Base-by-base conservation (phyloP, 2,329 filamentous ascomycete genomes). In the Lasiodiplodia citricola region DNA sequence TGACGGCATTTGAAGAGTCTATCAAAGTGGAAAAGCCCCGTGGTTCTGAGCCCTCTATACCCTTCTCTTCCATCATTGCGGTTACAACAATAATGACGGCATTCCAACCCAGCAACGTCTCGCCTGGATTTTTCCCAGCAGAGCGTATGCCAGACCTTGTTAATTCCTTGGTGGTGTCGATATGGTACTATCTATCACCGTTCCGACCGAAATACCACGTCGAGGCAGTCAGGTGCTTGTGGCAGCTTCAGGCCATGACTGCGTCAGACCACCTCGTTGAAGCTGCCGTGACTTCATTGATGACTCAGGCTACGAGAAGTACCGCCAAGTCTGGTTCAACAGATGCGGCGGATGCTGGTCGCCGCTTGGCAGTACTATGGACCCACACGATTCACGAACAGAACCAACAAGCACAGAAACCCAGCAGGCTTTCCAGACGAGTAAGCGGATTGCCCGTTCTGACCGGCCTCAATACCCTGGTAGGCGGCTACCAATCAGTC, bases 141-240 rank as follows among this genome's bases (percentile, higher is more conserved):
- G 74, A 80, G n/a, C 85, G 89, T 28, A 76, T 91, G 62, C 90
- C 85, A 67, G 85, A 82, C 67, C 81, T 97, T 10, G 87, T 95
- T 5, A 85, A 88, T 23, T 85, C 87, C 35, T 82, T 98, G 25
- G 89, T 96, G 18, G 84, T 84, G 1, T 87, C 90, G 68, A 86
- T 95, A 0, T 99, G 96, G 96, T 79, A 83, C 5, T 93, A 92
- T 74, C 81, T 99, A 50, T 92, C 93, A 0, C 90, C 92, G n/a
- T 86, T 90, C 14, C 90, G 91, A 71, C 94, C 94, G 0, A 97
- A 97, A 76, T 96, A 95, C 73, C 96, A 98, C 75, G 94, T 99
- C 38, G 96, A 99, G 81, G 91, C 94, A 21, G 92, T 96, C 10
- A 89, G 92, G 68, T 91, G 90, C 73, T 83, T 99, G 50, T 97